phyloP scores from a whole-genome alignment of 2,329 filamentous ascomycete species.

The Penicillium sp. region DNA sequence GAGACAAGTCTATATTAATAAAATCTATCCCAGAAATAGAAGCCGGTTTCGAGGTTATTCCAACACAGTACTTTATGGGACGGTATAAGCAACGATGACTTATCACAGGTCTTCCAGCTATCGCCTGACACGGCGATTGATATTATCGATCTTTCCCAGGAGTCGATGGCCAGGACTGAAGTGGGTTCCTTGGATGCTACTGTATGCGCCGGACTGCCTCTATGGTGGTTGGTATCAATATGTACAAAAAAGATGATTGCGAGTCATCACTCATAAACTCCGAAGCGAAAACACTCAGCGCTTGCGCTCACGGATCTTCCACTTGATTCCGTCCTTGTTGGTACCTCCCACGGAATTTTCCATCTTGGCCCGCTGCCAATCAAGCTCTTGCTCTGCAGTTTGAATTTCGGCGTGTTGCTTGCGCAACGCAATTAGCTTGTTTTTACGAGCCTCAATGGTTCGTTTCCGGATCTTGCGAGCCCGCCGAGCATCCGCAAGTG shows the following conservation, averaged over 20 bases:
- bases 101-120: neutral
- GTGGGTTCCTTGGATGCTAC: constrained; percentile 2
- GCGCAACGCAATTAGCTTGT: constrained; percentile 52
- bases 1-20: neutral
- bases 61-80: neutral
- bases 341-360: constrained; percentile 57
- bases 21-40: neutral
- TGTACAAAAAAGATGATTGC: constrained; percentile 11
- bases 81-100: neutral
- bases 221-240: constrained; percentile 12
- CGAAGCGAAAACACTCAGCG: constrained; percentile 34
- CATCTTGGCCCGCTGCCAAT: constrained; percentile 61
- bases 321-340: constrained; percentile 63
- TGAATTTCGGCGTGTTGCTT: constrained; percentile 55
- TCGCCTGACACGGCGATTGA: neutral
- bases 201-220: constrained; percentile 9
- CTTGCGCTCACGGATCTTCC: constrained; percentile 63
- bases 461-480: constrained; percentile 48
- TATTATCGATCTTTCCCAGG: neutral
- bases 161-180: neutral
- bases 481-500: constrained; percentile 35
- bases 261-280: constrained; percentile 22
- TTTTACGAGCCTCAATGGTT: constrained; percentile 47
- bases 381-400: constrained; percentile 55
- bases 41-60: neutral